Percentiles rank a stretch among this genome's conserved stretches.
phyloP scores from a whole-genome alignment of 805 yeast species.

The Huiozyma naganishii region DNA sequence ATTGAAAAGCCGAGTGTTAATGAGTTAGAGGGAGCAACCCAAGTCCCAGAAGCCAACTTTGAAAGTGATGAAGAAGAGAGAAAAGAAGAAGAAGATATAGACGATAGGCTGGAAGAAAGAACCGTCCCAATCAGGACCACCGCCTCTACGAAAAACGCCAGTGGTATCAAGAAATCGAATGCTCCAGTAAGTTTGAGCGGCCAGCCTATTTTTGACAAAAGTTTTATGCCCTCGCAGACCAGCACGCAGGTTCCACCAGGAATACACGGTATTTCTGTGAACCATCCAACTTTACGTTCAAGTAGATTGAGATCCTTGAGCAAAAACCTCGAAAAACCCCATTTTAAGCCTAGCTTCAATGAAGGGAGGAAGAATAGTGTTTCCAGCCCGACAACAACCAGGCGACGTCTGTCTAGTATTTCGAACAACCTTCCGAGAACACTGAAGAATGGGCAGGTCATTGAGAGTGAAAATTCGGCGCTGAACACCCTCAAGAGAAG shows the following conservation, averaged over 20 bases:
- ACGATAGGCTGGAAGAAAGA: neutral
- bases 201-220: neutral
- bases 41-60: neutral
- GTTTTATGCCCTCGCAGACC: neutral
- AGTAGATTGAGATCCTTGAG: conserved; percentile 1
- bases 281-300: neutral
- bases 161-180: no score
- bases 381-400: neutral
- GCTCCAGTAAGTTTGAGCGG: neutral
- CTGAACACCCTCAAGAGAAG: conserved; percentile 24
- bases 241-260: neutral
- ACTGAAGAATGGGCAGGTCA: conserved; percentile 8
- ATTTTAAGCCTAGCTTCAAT: neutral
- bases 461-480: conserved; percentile 17
- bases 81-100: neutral
- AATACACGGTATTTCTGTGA: no score
- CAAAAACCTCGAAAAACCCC: conserved; percentile 3
- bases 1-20: neutral
- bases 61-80: conserved; percentile 1
- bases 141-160: no score
- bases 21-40: conserved; percentile 2
- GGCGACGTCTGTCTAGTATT: conserved; percentile 20
- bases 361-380: no score
- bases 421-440: conserved; percentile 5
- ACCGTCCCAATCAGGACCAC: no score